phyloP scores from a whole-genome alignment of 2,329 filamentous ascomycete genomes.

The Lachnellula cervina region DNA sequence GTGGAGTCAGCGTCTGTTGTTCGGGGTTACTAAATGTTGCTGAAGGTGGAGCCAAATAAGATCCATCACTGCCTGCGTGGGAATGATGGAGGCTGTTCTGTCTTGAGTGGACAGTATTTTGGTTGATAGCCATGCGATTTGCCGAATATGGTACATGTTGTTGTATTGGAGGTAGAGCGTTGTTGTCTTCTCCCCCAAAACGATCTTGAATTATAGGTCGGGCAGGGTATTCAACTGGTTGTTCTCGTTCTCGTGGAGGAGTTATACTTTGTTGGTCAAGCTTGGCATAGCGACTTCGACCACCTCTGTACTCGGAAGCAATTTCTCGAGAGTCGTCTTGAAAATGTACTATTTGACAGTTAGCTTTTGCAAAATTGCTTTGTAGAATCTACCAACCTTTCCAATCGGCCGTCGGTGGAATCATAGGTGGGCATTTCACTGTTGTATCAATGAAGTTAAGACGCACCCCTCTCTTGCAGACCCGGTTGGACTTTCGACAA shows the following conservation, averaged over 20 bases:
- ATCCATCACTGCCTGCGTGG: slow-evolving; percentile 27
- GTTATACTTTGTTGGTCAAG: slow-evolving; percentile 37
- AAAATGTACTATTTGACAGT: slow-evolving; percentile 57
- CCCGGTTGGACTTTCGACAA: slow-evolving; percentile 79
- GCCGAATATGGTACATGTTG: slow-evolving; percentile 23
- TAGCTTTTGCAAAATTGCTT: slow-evolving; percentile 9
- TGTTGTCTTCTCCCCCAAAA: slow-evolving; percentile 11
- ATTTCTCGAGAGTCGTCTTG: slow-evolving; percentile 86
- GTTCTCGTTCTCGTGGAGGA: slow-evolving; percentile 19
- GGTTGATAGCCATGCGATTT: slow-evolving; percentile 19
- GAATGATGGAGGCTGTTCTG: slow-evolving; percentile 29
- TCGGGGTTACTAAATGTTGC: slow-evolving; percentile 22
- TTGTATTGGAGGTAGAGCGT: slow-evolving; percentile 31
- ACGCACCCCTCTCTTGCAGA: slow-evolving; percentile 80
- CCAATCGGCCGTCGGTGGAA: slow-evolving; percentile 61
- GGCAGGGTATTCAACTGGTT: slow-evolving; percentile 20
- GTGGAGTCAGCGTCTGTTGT: slow-evolving; percentile 32
- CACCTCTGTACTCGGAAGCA: slow-evolving; percentile 84
- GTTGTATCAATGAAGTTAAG: slow-evolving; percentile 89
- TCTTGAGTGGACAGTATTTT: slow-evolving; percentile 25
- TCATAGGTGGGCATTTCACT: slow-evolving; percentile 59
- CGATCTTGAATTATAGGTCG: slow-evolving; percentile 17
- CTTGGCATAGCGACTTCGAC: slow-evolving; percentile 65
- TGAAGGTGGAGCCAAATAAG: slow-evolving; percentile 36
- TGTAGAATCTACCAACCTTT: slow-evolving; percentile 41